phyloP scores from a whole-genome alignment of 2,329 filamentous ascomycete genomes.

The Colletotrichum sp. region DNA sequence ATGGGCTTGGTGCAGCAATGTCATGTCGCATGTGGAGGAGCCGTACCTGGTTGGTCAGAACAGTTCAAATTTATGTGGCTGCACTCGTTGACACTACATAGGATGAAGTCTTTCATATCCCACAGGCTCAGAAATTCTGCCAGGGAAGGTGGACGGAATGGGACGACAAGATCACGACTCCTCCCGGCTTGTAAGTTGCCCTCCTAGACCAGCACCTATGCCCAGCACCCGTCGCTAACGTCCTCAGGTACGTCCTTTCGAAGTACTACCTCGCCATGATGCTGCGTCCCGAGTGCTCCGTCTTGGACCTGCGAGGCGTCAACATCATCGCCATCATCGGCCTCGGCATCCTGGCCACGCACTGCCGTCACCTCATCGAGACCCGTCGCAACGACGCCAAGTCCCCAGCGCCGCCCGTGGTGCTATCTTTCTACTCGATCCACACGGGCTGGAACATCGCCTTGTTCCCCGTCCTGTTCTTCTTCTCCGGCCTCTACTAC shows the following conservation, averaged over 20 bases:
- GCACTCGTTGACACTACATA: slow-evolving; percentile 33
- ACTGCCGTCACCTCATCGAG: slow-evolving; percentile 60
- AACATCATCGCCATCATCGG: slow-evolving; percentile 51
- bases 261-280: slow-evolving; percentile 32
- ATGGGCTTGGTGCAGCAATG: slow-evolving; percentile 42
- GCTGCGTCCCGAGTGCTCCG: slow-evolving; percentile 35
- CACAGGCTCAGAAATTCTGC: slow-evolving; percentile 90
- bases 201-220: neutral
- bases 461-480: slow-evolving; percentile 90
- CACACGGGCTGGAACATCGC: slow-evolving; percentile 80
- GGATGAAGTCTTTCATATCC: slow-evolving; percentile 90
- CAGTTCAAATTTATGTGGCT: accelerated
- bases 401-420: slow-evolving; percentile 8
- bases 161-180: slow-evolving; percentile 98
- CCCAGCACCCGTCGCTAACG: neutral
- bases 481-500: slow-evolving; percentile 95
- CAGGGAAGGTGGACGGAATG: slow-evolving; percentile 75
- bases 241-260: slow-evolving; percentile 51
- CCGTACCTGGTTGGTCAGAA: slow-evolving; percentile 56
- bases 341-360: slow-evolving; percentile 50
- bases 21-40: slow-evolving; percentile 48
- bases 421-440: slow-evolving; percentile 46
- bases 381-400: slow-evolving; percentile 29
- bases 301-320: slow-evolving; percentile 50
- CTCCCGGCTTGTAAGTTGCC: slow-evolving; percentile 75